phyloP scores from a whole-genome alignment of 2,329 filamentous ascomycete genomes.

The Colletotrichum kahawae region DNA sequence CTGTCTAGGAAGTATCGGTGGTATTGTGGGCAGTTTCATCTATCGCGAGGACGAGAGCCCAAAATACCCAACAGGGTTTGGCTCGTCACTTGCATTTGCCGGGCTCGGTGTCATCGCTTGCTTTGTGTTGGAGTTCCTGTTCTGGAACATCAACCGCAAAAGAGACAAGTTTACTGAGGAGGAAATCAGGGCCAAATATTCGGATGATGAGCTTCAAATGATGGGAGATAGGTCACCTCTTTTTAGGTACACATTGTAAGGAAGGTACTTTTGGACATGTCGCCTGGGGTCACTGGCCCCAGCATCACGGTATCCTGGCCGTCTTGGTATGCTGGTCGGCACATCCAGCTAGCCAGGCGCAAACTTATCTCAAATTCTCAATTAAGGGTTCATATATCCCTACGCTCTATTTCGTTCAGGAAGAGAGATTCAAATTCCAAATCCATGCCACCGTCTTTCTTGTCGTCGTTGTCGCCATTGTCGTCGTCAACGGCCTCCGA shows the following conservation, averaged over 20 bases:
- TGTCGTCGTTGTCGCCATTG: background rate
- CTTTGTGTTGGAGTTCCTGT: constrained; percentile 32
- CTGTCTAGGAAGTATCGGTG: constrained; percentile 30
- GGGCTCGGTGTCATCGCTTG: constrained; percentile 31
- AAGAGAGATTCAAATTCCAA: background rate
- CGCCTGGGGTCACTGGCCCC: too few species aligned
- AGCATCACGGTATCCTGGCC: background rate
- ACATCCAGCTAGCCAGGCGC: background rate
- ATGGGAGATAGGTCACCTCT: constrained; percentile 32
- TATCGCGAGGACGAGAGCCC: constrained; percentile 37
- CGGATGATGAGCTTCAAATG: constrained; percentile 32
- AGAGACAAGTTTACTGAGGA: constrained; percentile 28
- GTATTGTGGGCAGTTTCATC: constrained; percentile 32
- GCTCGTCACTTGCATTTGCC: constrained; percentile 35
- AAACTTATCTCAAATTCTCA: too few species aligned
- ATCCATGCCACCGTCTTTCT: background rate
- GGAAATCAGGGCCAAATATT: constrained; percentile 25
- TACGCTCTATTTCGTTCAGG: background rate
- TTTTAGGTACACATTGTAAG: background rate
- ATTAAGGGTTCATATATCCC: background rate
- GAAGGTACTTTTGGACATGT: background rate
- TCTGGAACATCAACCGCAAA: constrained; percentile 28
- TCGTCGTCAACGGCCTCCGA: background rate
- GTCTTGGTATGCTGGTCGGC: background rate
- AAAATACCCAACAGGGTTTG: constrained; percentile 52